These are phyloP conservation scores for Sclerotinia trifoliorum DNA, from an alignment of 2,329 filamentous ascomycete genomes.

Conservation along the genomic window DNA sequence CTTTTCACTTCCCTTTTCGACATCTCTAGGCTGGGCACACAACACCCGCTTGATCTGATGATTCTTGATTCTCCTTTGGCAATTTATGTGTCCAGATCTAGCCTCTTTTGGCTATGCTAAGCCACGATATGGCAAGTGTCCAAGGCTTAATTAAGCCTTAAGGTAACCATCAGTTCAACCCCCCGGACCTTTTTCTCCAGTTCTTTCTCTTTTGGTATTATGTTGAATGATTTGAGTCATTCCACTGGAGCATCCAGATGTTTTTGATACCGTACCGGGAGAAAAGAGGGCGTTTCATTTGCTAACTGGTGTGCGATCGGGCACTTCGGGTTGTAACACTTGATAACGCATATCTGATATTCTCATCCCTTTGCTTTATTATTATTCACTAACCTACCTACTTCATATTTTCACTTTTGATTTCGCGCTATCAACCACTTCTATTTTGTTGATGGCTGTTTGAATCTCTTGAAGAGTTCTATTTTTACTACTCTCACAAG, in stretches of 20 bases:
- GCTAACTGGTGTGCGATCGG: background rate
- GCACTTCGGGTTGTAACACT: background rate
- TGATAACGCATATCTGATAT: background rate
- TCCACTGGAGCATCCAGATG: background rate
- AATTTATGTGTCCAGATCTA: background rate
- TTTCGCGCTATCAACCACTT: background rate
- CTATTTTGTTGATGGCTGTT: background rate
- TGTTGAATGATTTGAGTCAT: background rate
- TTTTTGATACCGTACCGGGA: background rate
- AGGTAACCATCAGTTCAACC: background rate
- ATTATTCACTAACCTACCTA: background rate
- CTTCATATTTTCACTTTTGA: background rate
- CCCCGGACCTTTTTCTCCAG: constrained; percentile 7
- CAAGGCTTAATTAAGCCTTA: constrained; percentile 1
- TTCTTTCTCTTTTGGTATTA: background rate
- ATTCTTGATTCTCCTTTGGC: background rate
- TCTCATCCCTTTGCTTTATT: background rate
- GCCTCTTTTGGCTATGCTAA: background rate
- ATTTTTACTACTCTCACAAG: background rate
- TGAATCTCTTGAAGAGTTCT: background rate
- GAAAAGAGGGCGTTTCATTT: background rate
- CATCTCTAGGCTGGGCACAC: background rate
- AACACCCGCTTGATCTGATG: background rate
- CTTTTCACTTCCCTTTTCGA: background rate
- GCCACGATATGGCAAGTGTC: background rate